Evolutionary conservation across 768 basidiomycete species (phyloP).

Genomic region (Termitomyces sp.): DNA sequence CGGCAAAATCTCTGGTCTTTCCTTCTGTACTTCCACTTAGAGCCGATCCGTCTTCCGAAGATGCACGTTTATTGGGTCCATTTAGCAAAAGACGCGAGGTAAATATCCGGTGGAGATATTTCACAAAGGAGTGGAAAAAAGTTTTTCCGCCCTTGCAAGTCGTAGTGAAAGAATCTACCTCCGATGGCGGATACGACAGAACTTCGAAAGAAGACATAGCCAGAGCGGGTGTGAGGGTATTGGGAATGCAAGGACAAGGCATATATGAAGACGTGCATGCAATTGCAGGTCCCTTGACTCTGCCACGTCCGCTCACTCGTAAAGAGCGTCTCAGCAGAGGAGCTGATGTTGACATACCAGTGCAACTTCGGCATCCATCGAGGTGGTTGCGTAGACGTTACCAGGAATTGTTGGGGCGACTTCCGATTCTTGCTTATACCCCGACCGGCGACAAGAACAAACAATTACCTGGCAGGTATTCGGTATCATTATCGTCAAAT

Average conservation of each 20-base stretch:
- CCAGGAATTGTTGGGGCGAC: constrained; percentile 49
- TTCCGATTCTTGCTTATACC: constrained; percentile 49
- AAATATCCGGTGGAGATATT: constrained; percentile 70
- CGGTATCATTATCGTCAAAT: constrained; percentile 27
- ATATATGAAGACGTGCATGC: constrained; percentile 41
- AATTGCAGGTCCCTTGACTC: constrained; percentile 32
- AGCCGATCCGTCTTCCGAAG: constrained; percentile 51
- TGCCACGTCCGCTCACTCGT: constrained; percentile 25
- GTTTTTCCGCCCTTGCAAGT: constrained; percentile 57
- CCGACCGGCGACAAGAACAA: constrained; percentile 2
- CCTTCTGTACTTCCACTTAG: constrained; percentile 58
- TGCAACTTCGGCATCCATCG: constrained; percentile 26
- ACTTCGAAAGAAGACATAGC: constrained; percentile 9
- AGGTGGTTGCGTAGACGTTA: constrained; percentile 54
- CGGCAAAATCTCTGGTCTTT: constrained; percentile 29
- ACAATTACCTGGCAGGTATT: constrained; percentile 17
- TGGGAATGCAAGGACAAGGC: constrained; percentile 38
- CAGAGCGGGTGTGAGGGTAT: constrained; percentile 23
- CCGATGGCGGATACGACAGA: constrained; percentile 3
- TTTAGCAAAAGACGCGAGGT: constrained; percentile 71
- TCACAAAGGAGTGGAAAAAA: constrained; percentile 47
- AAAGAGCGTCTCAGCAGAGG: constrained; percentile 20
- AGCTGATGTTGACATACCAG: neutral
- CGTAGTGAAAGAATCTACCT: constrained; percentile 16
- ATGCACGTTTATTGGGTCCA: constrained; percentile 55